A percentile compares a stretch with the other conserved stretches of the same genome.
Evolutionary conservation across 2,329 filamentous ascomycete genomes (phyloP).

Genomic region (Emericellopsis cladophorae): DNA sequence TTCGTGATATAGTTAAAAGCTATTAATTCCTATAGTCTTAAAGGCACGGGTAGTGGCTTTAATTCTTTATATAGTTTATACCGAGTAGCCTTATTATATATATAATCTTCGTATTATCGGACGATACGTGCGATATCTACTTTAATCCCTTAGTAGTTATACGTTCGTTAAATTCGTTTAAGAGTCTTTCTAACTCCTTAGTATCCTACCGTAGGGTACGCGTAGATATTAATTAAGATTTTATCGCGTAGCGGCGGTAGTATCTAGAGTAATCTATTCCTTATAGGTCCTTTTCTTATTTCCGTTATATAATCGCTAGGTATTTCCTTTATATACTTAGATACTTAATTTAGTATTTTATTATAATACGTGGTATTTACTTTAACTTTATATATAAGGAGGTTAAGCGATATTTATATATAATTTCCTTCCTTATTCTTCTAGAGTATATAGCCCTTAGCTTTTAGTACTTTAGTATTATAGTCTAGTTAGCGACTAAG

Average conservation of each 20-base stretch:
- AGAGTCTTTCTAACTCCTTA: conserved; percentile 1
- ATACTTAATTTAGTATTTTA: not conserved
- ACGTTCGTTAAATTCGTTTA: not conserved
- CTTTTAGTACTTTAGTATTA: conserved; percentile 2
- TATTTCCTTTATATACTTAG: not conserved
- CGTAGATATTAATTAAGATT: conserved; percentile 3
- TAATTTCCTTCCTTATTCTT: not conserved
- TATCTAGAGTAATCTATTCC: conserved; percentile 2
- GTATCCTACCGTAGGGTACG: not conserved
- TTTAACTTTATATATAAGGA: not conserved
- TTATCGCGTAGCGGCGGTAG: conserved; percentile 1
- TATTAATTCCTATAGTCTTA: conserved; percentile 4
- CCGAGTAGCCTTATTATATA: conserved; percentile 3
- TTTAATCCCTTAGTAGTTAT: conserved; percentile 3
- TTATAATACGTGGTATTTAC: not conserved
- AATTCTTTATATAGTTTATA: conserved; percentile 5
- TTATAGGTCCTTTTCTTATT: not conserved
- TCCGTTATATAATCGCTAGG: conserved; percentile 1
- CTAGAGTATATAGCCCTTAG: conserved; percentile 5
- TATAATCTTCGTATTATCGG: conserved; percentile 3
- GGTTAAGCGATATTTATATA: not conserved
- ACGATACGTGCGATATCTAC: conserved; percentile 3
- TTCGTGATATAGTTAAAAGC: conserved; percentile 3
- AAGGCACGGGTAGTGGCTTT: conserved; percentile 2
- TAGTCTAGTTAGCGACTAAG: conserved; percentile 3